Base-by-base conservation (phyloP, 371 early-diverging fungal genomes). In the Mortierella sp. region DNA sequence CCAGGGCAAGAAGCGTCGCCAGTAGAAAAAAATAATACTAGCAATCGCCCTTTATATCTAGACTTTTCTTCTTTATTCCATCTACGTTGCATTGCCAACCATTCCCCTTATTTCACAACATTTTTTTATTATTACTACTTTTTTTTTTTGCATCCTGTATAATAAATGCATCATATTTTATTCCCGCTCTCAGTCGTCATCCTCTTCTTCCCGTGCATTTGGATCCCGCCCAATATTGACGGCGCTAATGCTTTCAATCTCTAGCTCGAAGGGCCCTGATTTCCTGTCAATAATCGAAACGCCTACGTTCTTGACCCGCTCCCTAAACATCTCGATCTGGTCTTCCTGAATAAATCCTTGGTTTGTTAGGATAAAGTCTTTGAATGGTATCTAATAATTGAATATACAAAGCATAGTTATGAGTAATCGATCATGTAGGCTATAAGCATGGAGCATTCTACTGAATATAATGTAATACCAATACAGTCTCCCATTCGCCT, bases 401-500 rank as follows among this genome's bases (percentile, higher is more conserved):
- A 6, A 49, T 20, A 49, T 16, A 20, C 20, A 18, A 40, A 55
- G 10, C 22, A 24, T 54, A 30, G 30, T 30, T 30, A 30, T 30
- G 30, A 30, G 30, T 30, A 30, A 30, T 30, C 30, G 24, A 26
- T 26, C 22, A 20, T 54, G 18, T 26, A 16, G 5, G 18, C 10
- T 49, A 37, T 22, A 30, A 30, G 43, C 5, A 57, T 39, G 45
- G n/a, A 52, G 12, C 24, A 28, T 24, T 3, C 10, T 20, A 11
- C 1, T 5, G 22, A 45, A 35, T n/a, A 35, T 14, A 1, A 22
- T n/a, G 47, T 1, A 47, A 79, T 88, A 94, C 95, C 91, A 94
- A 83, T 22, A 96, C 89, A 16, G 91, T 93, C 84, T 98, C 97
- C 97, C 97, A 98, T 74, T 93, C 88, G 0, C 96, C 97, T 0